Base-by-base conservation (phyloP, 768 basidiomycete species). In the Amanita phalloides region DNA sequence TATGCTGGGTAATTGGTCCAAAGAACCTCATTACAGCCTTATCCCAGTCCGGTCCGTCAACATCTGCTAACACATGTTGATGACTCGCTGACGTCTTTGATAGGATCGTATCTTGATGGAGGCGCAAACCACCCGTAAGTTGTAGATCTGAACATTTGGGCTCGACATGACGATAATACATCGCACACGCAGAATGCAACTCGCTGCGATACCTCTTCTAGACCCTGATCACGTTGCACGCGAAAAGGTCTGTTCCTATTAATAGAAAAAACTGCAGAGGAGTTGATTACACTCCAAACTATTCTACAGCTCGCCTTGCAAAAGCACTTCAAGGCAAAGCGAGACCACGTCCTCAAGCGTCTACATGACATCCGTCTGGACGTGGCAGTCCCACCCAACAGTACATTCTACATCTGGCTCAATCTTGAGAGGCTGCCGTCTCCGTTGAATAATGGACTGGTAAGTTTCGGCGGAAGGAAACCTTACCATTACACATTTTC, bases 381-480 rank as follows among this genome's bases (percentile, higher is more conserved):
- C 46, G 88, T 96, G 42, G 71, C 78, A 43, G 68, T 88, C 50
- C 84, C 86, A 38, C 91, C 90, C 5, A 71, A 71, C 17, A 81
- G 83, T 51, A 96, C 94, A 2, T 97, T 96, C 69, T 96, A 97
- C 67, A 81, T 96, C 63, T 96, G 94, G 92, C 77, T 94, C 54
- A 88, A 89, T 68, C 73, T 95, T 20, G 84, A 84, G 63, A 74
- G 73, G 51, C 75, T 96, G 44, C 86, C 90, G 7, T 58, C 79
- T 4, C 94, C 94, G 6, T 63, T 96, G 41, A 90, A 92, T 69
- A 90, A 90, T 60, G 93, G 93, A 17, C 69, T 96, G 60, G 86
- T 88, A 55, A 5, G 68, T 61, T 11, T 26, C 17, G 35, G 43
- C 30, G 44, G 36, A 20, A 23, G 36, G 35, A 5, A 13, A 51